Evolutionary conservation across 2,329 filamentous ascomycete species (phyloP), one percentile per base, ranked within the genome.

Genomic region (Rhinocladiella mackenziei): DNA sequence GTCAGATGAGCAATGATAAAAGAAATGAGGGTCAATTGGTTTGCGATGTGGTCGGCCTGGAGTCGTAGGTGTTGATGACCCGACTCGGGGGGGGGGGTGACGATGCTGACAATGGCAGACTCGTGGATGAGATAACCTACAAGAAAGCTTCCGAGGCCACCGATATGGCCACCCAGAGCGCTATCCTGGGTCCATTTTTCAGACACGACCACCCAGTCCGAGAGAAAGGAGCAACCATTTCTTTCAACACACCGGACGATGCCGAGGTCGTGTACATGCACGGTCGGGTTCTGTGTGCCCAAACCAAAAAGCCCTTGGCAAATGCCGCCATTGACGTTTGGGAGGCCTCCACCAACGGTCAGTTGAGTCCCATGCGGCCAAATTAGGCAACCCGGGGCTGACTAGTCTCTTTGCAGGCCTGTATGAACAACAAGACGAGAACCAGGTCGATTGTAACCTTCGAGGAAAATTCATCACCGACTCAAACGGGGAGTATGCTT

Each of bases 131-230:
- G 62, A 91, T 92, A 59, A 86, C 84, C 43, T 84, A 81, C 67
- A 81, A 79, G 49, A 70, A 77, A 38, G 74, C 76, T 20, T 74
- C 75, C 37, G 68, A 73, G 41, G 68, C 70, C 10, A 59, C 68
- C 10, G 72, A 75, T 28, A 71, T 71, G 1, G 72, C 80, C 8
- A 92, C 86, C 4, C 78, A 85, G 2, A 85, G 84, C 3, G 81
- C 87, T 29, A 88, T 94, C 54, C 76, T 94, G 0, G 88, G 88
- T 0, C 88, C 88, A 1, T 94, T 94, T 69, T 94, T 86, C 78
- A 77, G 86, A 4, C 74, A 79, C 31, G 76, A 89, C 55, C 80
- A 86, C 0, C 86, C 87, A 4, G 67, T 76, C 45, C 76, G 82
- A 34, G 67, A 78, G n/a, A 84, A 84, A 59, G 87, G 84, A 37